A percentile compares a stretch with the other conserved stretches of the same genome.
These are phyloP conservation scores for Borealophlyctis nickersoniae DNA, from an alignment of 192 early-diverging fungal genomes.

Conservation along the genomic window DNA sequence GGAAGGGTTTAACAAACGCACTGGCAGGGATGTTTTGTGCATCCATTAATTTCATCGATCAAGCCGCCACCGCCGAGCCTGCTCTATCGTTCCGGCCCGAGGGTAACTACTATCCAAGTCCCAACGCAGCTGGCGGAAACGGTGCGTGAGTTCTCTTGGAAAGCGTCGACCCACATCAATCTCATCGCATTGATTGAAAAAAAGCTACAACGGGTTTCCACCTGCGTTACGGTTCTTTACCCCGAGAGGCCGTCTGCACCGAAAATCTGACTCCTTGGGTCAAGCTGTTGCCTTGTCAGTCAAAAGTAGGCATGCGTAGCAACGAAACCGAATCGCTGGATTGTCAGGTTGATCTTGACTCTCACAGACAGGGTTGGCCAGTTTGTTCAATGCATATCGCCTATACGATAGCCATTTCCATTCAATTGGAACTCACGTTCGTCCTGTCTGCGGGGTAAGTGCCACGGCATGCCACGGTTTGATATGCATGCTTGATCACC, in stretches of 20 bases:
- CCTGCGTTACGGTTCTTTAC: slow-evolving; percentile 75
- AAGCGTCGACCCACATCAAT: background rate
- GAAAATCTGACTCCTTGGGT: slow-evolving; percentile 98
- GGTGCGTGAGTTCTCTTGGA: background rate
- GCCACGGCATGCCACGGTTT: background rate
- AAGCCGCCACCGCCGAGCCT: slow-evolving; percentile 64
- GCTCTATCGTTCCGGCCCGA: slow-evolving; percentile 44
- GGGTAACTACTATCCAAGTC: slow-evolving; percentile 5
- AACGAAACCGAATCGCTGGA: background rate
- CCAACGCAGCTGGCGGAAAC: background rate
- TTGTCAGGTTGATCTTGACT: slow-evolving; percentile 1
- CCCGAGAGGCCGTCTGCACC: slow-evolving; percentile 93
- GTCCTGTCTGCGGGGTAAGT: slow-evolving; percentile 43
- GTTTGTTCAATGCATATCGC: slow-evolving; percentile 84
- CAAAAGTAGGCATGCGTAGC: slow-evolving; percentile 48
- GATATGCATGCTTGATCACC: background rate
- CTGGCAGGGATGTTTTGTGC: slow-evolving; percentile 94
- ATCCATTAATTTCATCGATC: slow-evolving; percentile 91
- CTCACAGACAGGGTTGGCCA: slow-evolving; percentile 84
- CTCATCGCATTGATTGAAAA: background rate
- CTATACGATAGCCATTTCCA: slow-evolving; percentile 90
- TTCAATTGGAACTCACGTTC: slow-evolving; percentile 78
- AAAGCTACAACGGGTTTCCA: slow-evolving; percentile 4
- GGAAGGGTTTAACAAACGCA: slow-evolving; percentile 86
- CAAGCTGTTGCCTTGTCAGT: slow-evolving; percentile 92